Base-by-base conservation (phyloP, 2,329 filamentous ascomycete genomes). In the Chlorencoelia australis region DNA sequence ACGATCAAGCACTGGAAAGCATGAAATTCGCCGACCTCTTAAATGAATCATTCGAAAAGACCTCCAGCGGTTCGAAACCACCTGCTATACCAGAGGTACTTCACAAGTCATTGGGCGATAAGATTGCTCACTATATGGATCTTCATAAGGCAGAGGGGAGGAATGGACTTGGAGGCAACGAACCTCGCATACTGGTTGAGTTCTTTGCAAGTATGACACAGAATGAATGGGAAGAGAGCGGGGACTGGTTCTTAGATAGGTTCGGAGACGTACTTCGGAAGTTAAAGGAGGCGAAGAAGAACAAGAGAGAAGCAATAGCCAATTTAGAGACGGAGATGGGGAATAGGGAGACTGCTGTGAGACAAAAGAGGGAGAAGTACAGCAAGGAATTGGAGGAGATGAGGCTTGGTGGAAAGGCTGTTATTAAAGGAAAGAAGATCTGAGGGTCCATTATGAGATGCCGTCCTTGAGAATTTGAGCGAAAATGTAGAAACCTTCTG, bases 161-260 rank as follows among this genome's bases (percentile, higher is more conserved):
- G n/a, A n/a, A n/a, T n/a, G n/a, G n/a, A n/a, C n/a, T n/a, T n/a
- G n/a, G n/a, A n/a, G n/a, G n/a, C n/a, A n/a, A n/a, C 22, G 22
- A 25, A 10, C 22, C 22, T 25, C 24, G 39, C 0, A 41, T 29
- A 3, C 40, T 44, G 18, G 17, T 26, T 25, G 33, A 40, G 5
- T 49, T 55, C 34, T 55, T 49, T 27, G 37, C 31, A 16, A 21
- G 36, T 5, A 31, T 58, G 29, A 34, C 49, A 4, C 46, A 41
- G 4, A 35, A 41, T 5, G 54, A 58, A 27, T 58, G 54, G 53
- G 53, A 57, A 13, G 34, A 55, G 25, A 43, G 50, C 2, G 55
- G 55, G 4, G 52, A 57, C 15, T 47, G 47, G 33, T 54, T 58
- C 22, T 35, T 56, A n/a, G 35, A 37, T 2, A 42, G 45, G 20